A percentile compares a stretch with the other conserved stretches of the same genome.
Evolutionary conservation across 1,284 basidiomycete species (phyloP).

Genomic region (Naganishia liquefaciens): DNA sequence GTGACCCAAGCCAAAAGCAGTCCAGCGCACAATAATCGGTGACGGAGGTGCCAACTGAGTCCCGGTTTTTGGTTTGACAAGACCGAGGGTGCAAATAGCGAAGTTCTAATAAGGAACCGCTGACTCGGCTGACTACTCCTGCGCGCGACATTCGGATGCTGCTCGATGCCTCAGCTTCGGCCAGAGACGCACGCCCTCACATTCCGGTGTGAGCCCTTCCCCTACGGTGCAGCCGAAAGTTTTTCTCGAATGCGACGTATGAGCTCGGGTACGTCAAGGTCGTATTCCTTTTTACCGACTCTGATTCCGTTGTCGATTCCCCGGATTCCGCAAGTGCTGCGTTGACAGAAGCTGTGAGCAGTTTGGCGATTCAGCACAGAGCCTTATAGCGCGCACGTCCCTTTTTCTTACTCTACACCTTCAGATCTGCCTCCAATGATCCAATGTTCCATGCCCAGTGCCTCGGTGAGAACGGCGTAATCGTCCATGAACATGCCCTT

Average conservation of each 20-base stretch:
- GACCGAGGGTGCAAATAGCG: not conserved
- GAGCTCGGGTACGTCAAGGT: slow-evolving; percentile 5
- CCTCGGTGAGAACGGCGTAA: slow-evolving; percentile 20
- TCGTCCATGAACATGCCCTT: slow-evolving; percentile 24
- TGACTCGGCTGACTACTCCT: slow-evolving; percentile 1
- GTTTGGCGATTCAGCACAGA: not conserved
- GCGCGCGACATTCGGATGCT: not conserved
- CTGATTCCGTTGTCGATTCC: not conserved
- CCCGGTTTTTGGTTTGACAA: not conserved
- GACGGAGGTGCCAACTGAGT: not conserved
- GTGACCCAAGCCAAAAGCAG: not conserved
- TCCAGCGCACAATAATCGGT: not conserved
- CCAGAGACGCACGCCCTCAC: not conserved
- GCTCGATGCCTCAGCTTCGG: not conserved
- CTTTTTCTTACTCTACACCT: not conserved
- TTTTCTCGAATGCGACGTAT: slow-evolving; percentile 3
- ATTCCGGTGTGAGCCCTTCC: not conserved
- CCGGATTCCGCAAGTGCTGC: slow-evolving; percentile 11
- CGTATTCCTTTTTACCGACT: slow-evolving; percentile 19
- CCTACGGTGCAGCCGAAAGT: not conserved
- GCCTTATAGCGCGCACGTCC: not conserved
- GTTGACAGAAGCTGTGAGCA: slow-evolving; percentile 13
- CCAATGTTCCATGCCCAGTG: slow-evolving; percentile 20
- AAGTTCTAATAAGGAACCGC: not conserved
- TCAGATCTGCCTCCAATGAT: slow-evolving; percentile 15